Conservation (phyloP, 306 rosid species). For the Quercus bicolor region DNA sequence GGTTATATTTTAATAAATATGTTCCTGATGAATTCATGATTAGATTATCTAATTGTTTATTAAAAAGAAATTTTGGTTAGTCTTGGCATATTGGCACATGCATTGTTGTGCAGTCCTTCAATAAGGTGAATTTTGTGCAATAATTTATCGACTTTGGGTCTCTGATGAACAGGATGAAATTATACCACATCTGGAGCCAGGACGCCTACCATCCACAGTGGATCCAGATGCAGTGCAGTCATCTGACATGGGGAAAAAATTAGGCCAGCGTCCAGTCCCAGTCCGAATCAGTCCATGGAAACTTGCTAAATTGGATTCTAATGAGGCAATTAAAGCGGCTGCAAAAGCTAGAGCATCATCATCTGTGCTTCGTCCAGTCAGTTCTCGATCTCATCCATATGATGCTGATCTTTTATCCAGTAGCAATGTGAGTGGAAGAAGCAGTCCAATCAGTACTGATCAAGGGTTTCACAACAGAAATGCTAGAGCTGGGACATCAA, state of each 20-base stretch:
- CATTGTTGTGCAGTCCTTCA: background rate
- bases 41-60: background rate
- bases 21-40: background rate
- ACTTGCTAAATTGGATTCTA: constrained; percentile 80
- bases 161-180: constrained; percentile 65
- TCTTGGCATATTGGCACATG: background rate
- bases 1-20: background rate
- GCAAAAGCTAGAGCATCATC: constrained; percentile 92
- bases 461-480: constrained; percentile 49
- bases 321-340: constrained; percentile 66
- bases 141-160: constrained; percentile 20
- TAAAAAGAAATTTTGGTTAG: background rate
- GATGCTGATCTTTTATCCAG: constrained; percentile 60
- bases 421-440: constrained; percentile 72
- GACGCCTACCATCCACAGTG: constrained; percentile 75
- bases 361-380: constrained; percentile 71
- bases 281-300: constrained; percentile 83
- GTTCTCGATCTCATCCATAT: constrained; percentile 50
- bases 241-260: constrained; percentile 51
- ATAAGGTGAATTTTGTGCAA: constrained; percentile 2
- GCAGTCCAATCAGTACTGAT: constrained; percentile 64
- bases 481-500: constrained; percentile 54
- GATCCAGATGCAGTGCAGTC: constrained; percentile 72
- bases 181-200: constrained; percentile 83
- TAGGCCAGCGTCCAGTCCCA: constrained; percentile 52